These are phyloP conservation scores for Gossypium turneri DNA, from an alignment of 345 rosid genomes.

Conservation along the genomic window DNA sequence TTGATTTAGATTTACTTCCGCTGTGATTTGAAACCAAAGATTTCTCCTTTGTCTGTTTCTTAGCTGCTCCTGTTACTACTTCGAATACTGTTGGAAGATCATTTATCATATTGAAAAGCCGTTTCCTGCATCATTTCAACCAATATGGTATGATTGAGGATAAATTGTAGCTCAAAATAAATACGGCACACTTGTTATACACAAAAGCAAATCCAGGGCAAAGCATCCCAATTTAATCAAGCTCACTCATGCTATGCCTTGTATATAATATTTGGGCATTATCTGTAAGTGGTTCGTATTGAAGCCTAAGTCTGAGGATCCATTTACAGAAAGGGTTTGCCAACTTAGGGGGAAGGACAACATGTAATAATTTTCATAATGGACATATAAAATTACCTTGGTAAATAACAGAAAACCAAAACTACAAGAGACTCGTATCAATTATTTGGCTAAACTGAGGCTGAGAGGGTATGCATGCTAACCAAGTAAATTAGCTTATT, in stretches of 20 bases:
- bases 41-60: conserved; percentile 66
- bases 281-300: too few relatives aligned
- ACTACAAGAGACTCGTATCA: background rate
- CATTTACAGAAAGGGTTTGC: background rate
- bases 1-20: conserved; percentile 67
- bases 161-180: background rate
- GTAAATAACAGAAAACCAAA: background rate
- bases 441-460: background rate
- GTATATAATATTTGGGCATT: background rate
- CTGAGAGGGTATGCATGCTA: background rate
- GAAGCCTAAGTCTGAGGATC: background rate
- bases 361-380: background rate
- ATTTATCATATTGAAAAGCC: conserved; percentile 77
- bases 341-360: background rate
- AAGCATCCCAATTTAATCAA: background rate
- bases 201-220: background rate
- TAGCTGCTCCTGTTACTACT: conserved; percentile 59
- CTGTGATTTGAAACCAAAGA: conserved; percentile 61
- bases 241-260: background rate
- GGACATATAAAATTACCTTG: too few relatives aligned
- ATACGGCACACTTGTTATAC: background rate
- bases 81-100: conserved; percentile 84
- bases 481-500: background rate
- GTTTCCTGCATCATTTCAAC: conserved; percentile 53
- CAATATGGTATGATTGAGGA: conserved; percentile 9